Evolutionary conservation across 139 green algal species (phyloP), one percentile per base, ranked within the genome.

Genomic region (Chlamydomonas asymmetrica): DNA sequence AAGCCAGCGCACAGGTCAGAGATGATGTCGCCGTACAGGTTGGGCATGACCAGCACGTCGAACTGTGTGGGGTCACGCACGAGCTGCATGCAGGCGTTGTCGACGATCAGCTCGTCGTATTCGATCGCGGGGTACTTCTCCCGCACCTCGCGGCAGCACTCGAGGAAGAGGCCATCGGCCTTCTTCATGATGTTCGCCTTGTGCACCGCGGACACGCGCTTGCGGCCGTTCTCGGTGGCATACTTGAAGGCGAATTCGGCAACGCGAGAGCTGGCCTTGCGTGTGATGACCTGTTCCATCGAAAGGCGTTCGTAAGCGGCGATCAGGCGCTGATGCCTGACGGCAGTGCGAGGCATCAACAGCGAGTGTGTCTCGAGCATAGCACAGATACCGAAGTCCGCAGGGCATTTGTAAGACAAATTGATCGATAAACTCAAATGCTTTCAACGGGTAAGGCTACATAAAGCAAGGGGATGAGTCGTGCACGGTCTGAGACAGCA

Each of bases 131-230:
- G 92, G 83, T 95, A 97, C 52, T 82, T 85, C 75, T 94, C 87
- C 27, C 85, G 66, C 41, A 91, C 91, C 82, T 97, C 92, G 37
- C 94, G 85, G 84, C 92, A 96, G 87, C 93, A 97, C 79, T 96
- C 88, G 38, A 98, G 90, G 85, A 98, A 98, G 23, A 98, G 88
- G 16, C 95, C 94, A 73, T 98, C 95, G 4, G 92, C 84, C 82
- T 96, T 94, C 87, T 98, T 98, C 95, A 98, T 98, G 90, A 98
- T 98, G 87, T 98, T 98, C 63, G 90, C 90, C 79, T 94, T 95
- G 85, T 95, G 91, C 63, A 95, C 84, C 5, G 90, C 85, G 39
- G 88, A 85, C 39, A 89, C 84, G 69, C 88, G 92, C 70, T 92
- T 79, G 29, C 94, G 87, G 5, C 71, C 71, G 82, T 98, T 90